phyloP scores from a whole-genome alignment of 805 yeast genomes.

The Nakazawaea sp. region DNA sequence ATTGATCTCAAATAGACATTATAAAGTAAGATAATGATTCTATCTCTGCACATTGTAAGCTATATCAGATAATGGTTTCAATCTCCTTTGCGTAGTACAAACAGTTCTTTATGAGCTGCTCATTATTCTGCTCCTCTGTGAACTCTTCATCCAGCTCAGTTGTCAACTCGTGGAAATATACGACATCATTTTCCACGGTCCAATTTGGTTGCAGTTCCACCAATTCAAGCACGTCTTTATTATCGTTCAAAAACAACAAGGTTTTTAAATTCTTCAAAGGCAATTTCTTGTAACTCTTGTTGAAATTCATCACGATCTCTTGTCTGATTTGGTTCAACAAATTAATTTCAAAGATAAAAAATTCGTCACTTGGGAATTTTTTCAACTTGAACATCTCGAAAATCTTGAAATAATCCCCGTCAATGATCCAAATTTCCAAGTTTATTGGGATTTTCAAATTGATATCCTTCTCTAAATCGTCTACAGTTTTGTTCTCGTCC shows the following conservation, averaged over 20 bases:
- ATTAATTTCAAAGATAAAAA: constrained; percentile 67
- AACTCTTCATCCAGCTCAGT: constrained; percentile 14
- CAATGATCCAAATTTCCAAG: constrained; percentile 91
- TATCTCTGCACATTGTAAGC: too few species aligned
- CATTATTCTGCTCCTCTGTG: constrained; percentile 26
- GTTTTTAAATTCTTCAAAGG: constrained; percentile 82
- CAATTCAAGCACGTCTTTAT: constrained; percentile 46
- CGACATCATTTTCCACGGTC: constrained; percentile 44
- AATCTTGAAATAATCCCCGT: constrained; percentile 91
- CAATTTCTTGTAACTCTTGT: constrained; percentile 64
- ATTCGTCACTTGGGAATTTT: constrained; percentile 66
- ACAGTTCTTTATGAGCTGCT: constrained; percentile 58
- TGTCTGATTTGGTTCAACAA: constrained; percentile 73
- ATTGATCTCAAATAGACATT: neutral
- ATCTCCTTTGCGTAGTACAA: constrained; percentile 83
- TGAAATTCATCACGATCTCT: constrained; percentile 82
- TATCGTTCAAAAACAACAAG: constrained; percentile 61
- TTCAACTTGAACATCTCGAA: constrained; percentile 56
- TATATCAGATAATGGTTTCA: constrained; percentile 84
- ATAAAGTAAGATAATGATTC: too few species aligned
- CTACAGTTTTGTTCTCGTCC: constrained; percentile 32
- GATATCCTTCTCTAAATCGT: constrained; percentile 57
- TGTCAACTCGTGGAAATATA: constrained; percentile 31
- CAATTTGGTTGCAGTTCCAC: constrained; percentile 49
- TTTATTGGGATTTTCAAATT: constrained; percentile 79